These are phyloP conservation scores for Hygrocybe coccinea DNA, from an alignment of 768 basidiomycete genomes.

Conservation along the genomic window DNA sequence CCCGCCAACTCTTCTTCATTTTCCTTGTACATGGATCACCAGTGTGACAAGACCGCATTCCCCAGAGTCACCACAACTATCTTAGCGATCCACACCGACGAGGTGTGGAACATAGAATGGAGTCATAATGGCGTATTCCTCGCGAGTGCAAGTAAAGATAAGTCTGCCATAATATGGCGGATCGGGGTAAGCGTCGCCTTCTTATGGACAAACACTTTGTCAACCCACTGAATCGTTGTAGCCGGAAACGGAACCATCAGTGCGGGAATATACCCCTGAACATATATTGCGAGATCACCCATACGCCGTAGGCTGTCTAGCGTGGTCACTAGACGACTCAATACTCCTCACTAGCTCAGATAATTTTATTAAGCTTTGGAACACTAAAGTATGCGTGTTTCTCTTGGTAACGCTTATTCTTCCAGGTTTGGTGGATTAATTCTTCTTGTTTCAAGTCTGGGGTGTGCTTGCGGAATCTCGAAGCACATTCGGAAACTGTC, in stretches of 20 bases:
- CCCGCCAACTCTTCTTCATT: constrained; percentile 52
- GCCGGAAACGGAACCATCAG: constrained; percentile 44
- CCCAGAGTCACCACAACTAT: constrained; percentile 83
- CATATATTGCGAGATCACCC: constrained; percentile 69
- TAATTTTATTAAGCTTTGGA: constrained; percentile 81
- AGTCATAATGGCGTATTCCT: constrained; percentile 81
- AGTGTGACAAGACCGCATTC: constrained; percentile 76
- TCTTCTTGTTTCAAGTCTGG: constrained; percentile 54
- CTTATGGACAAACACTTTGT: background rate
- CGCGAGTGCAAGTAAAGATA: constrained; percentile 86
- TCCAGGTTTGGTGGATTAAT: no score
- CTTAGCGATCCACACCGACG: constrained; percentile 80
- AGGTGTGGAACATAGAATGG: constrained; percentile 97
- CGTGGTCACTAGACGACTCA: constrained; percentile 90
- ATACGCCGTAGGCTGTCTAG: constrained; percentile 72
- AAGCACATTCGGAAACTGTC: constrained; percentile 76
- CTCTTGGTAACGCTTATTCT: background rate
- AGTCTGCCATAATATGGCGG: constrained; percentile 84
- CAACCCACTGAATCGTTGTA: constrained; percentile 24
- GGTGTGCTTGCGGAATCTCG: constrained; percentile 57
- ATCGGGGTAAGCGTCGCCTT: constrained; percentile 55
- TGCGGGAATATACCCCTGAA: constrained; percentile 56
- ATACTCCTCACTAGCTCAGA: constrained; percentile 82
- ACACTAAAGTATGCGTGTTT: constrained; percentile 60
- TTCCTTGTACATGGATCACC: constrained; percentile 85